These are phyloP conservation scores for Persicaria tinctoria DNA, from an alignment of 148 eudicot genomes.

Conservation along the genomic window DNA sequence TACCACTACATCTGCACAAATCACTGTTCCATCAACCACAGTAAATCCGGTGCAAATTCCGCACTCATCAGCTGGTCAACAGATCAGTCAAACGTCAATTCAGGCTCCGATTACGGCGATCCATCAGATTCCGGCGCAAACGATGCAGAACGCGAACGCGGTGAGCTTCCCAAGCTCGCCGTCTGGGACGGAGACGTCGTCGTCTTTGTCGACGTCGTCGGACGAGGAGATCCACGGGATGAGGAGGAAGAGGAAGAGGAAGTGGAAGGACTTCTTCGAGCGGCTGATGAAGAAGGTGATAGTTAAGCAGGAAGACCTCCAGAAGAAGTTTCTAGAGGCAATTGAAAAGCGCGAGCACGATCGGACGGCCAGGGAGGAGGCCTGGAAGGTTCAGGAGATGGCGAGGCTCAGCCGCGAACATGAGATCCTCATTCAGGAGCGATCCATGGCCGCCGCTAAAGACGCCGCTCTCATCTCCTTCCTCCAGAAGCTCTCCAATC, in stretches of 20 bases:
- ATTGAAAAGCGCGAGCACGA: slow-evolving; percentile 70
- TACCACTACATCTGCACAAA: not conserved
- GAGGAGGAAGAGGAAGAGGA: slow-evolving; percentile 63
- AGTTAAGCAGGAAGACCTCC: slow-evolving; percentile 67
- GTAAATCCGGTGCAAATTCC: not conserved
- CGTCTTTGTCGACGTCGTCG: slow-evolving; percentile 68
- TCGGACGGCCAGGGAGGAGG: slow-evolving; percentile 63
- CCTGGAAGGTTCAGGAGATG: slow-evolving; percentile 76
- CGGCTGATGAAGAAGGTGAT: slow-evolving; percentile 62
- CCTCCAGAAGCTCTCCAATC: slow-evolving; percentile 61
- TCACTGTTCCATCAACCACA: slow-evolving; percentile 49
- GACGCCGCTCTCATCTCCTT: slow-evolving; percentile 68
- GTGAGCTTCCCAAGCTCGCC: slow-evolving; percentile 16
- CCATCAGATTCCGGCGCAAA: slow-evolving; percentile 29
- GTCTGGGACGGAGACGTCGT: slow-evolving; percentile 19
- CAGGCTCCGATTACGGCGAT: not conserved
- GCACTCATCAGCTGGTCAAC: not conserved
- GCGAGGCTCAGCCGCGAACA: slow-evolving; percentile 55
- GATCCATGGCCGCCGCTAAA: slow-evolving; percentile 70
- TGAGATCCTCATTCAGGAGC: slow-evolving; percentile 62
- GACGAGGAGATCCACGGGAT: slow-evolving; percentile 60
- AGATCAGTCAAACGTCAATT: slow-evolving; percentile 9
- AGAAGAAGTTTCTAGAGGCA: slow-evolving; percentile 62
- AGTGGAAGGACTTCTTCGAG: slow-evolving; percentile 74
- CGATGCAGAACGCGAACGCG: slow-evolving; percentile 43